Percentiles rank a stretch among this genome's conserved stretches.
Conservation (phyloP, 129 eudicot genomes). For the Ambrosia artemisiifolia region DNA sequence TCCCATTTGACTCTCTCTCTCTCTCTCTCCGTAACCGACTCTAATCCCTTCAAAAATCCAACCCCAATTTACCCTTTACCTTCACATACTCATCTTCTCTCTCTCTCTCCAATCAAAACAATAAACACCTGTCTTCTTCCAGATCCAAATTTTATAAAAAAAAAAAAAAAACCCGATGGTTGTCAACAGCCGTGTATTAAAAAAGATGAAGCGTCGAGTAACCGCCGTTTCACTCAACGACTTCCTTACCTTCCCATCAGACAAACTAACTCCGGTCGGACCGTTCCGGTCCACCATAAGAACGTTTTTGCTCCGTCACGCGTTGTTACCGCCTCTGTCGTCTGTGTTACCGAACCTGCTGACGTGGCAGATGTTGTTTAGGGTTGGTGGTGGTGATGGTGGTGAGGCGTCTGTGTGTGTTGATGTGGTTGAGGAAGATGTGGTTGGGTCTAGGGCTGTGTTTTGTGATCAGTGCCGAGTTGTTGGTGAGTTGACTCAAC, state of each 20-base stretch:
- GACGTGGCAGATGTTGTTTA: conserved; percentile 84
- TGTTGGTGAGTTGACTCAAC: conserved; percentile 77
- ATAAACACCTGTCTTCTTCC: background rate
- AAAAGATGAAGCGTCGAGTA: conserved; percentile 83
- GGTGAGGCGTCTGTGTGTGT: conserved; percentile 49
- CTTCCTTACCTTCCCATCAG: conserved; percentile 68
- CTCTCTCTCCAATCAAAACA: background rate
- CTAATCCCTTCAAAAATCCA: background rate
- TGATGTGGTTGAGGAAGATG: conserved; percentile 89
- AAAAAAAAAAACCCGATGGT: conserved; percentile 38
- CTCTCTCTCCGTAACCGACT: conserved; percentile 21
- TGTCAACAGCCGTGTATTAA: conserved; percentile 67
- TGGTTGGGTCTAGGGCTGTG: conserved; percentile 74
- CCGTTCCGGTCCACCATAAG: conserved; percentile 63
- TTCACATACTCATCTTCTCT: background rate
- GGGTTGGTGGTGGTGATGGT: conserved; percentile 50
- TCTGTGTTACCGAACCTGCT: conserved; percentile 71
- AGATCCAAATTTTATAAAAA: conserved; percentile 18
- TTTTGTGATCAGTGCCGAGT: conserved; percentile 99
- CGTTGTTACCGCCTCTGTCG: conserved; percentile 69
- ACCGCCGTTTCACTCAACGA: conserved; percentile 74
- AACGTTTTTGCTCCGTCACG: conserved; percentile 58
- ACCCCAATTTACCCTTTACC: conserved; percentile 13
- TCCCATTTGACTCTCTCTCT: background rate
- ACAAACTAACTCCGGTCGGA: conserved; percentile 28